Evolutionary conservation across 345 rosid species (phyloP).

Genomic region (Rhodamnia argentea): DNA sequence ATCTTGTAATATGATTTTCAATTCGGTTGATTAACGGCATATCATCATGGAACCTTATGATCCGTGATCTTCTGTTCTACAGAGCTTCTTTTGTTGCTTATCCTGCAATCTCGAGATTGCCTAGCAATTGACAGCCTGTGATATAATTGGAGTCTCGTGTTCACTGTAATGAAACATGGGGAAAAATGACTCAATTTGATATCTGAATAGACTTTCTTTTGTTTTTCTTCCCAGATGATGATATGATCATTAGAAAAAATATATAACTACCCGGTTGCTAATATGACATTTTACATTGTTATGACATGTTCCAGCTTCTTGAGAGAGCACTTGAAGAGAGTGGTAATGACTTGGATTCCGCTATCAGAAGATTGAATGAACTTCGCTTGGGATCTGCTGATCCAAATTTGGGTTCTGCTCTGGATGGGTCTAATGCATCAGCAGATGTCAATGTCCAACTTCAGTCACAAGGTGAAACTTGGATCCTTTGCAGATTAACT

Average conservation of each 20-base stretch:
- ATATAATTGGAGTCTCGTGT: not conserved
- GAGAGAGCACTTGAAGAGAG: slow-evolving; percentile 73
- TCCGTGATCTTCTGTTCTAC: not conserved
- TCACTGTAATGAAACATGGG: not conserved
- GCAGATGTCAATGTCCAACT: slow-evolving; percentile 12
- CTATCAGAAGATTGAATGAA: slow-evolving; percentile 73
- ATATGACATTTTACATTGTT: not conserved
- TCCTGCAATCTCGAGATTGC: not conserved
- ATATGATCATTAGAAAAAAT: not conserved
- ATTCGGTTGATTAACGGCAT: not conserved
- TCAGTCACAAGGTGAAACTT: slow-evolving; percentile 36
- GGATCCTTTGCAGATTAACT: not conserved
- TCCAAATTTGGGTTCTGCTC: slow-evolving; percentile 10
- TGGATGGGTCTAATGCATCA: slow-evolving; percentile 12
- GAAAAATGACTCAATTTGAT: not conserved
- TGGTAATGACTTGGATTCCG: slow-evolving; percentile 79
- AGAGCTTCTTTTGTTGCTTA: not conserved
- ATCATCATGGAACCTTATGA: not conserved
- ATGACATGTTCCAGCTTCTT: slow-evolving; percentile 32
- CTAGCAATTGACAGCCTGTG: not conserved
- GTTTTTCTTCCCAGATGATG: not conserved
- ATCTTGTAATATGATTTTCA: not conserved
- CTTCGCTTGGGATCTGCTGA: slow-evolving; percentile 69
- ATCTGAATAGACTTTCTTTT: not conserved
- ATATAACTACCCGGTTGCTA: not conserved